A percentile compares a stretch with the other conserved stretches of the same genome.
These are phyloP conservation scores for Acanthamoeba royreba DNA, from an alignment of 208 protist species.

Conservation along the genomic window DNA sequence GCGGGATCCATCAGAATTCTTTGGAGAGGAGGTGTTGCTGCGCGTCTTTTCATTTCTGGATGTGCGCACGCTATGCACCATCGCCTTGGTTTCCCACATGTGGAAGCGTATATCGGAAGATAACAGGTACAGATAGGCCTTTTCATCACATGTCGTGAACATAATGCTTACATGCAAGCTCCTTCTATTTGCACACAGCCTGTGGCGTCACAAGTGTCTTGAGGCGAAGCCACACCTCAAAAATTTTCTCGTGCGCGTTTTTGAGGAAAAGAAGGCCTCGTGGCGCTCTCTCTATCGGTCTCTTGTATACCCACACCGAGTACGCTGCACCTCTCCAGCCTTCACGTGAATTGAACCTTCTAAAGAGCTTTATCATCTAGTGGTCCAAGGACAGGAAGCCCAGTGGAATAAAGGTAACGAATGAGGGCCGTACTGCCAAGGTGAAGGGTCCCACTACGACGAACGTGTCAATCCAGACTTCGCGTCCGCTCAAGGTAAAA, in stretches of 20 bases:
- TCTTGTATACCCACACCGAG: background rate
- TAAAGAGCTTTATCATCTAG: too few species aligned
- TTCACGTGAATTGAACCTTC: too few species aligned
- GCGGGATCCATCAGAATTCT: background rate
- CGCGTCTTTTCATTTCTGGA: slow-evolving; percentile 39
- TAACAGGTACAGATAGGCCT: background rate
- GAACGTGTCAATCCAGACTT: background rate
- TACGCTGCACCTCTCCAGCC: background rate
- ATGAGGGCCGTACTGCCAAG: background rate
- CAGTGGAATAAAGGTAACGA: background rate
- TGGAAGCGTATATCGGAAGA: slow-evolving; percentile 38
- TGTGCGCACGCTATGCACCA: background rate
- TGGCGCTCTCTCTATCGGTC: background rate
- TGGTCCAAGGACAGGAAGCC: slow-evolving; percentile 18
- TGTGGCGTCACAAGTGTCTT: background rate
- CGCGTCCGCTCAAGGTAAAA: background rate
- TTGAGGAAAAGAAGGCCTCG: background rate
- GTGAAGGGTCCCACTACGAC: background rate
- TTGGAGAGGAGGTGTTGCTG: slow-evolving; percentile 14
- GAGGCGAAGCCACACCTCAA: background rate
- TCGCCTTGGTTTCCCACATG: background rate
- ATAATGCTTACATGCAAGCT: too few species aligned
- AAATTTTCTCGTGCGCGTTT: background rate
- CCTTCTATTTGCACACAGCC: too few species aligned
- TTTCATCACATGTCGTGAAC: too few species aligned